Conservation (phyloP, 306 rosid genomes). For the Cicer pinnatifidum region DNA sequence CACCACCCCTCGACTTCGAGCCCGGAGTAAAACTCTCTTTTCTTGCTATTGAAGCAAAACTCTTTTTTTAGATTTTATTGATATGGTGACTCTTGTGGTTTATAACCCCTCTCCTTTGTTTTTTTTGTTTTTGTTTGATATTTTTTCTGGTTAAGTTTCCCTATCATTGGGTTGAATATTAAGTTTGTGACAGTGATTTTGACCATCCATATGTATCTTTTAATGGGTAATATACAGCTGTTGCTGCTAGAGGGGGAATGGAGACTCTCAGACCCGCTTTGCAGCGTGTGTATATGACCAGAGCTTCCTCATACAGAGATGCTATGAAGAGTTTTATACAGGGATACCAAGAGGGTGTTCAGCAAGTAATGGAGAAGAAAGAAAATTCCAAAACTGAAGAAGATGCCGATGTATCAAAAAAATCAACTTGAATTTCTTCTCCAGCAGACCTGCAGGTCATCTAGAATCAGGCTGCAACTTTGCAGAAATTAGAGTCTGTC, state of each 20-base stretch:
- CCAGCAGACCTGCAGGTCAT: slow-evolving; percentile 7
- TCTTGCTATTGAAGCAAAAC: slow-evolving; percentile 19
- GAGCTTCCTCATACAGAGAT: slow-evolving; percentile 86
- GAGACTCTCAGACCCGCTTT: slow-evolving; percentile 78
- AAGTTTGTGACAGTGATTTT: slow-evolving; percentile 36
- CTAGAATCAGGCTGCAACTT: slow-evolving; percentile 37
- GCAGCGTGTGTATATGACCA: slow-evolving; percentile 87
- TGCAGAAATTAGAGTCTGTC: slow-evolving; percentile 35
- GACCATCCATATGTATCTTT: slow-evolving; percentile 39
- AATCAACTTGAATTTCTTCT: slow-evolving; percentile 49
- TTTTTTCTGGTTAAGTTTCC: slow-evolving; percentile 17
- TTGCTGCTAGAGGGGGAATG: slow-evolving; percentile 78
- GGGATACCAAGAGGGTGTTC: slow-evolving; percentile 84
- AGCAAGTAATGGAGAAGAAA: slow-evolving; percentile 69
- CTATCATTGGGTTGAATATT: slow-evolving; percentile 3
- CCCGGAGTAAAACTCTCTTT: slow-evolving; percentile 12
- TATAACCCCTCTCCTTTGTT: slow-evolving; percentile 4
- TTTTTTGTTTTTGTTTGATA: background rate
- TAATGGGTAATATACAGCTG: slow-evolving; percentile 57
- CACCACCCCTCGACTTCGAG: background rate
- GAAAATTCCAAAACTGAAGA: slow-evolving; percentile 56
- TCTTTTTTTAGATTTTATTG: slow-evolving; percentile 35
- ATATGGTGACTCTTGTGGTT: slow-evolving; percentile 3
- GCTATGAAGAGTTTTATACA: slow-evolving; percentile 83
- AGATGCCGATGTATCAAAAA: slow-evolving; percentile 50